phyloP scores from a whole-genome alignment of 495 filamentous ascomycete species.

The Tuber aestivum region DNA sequence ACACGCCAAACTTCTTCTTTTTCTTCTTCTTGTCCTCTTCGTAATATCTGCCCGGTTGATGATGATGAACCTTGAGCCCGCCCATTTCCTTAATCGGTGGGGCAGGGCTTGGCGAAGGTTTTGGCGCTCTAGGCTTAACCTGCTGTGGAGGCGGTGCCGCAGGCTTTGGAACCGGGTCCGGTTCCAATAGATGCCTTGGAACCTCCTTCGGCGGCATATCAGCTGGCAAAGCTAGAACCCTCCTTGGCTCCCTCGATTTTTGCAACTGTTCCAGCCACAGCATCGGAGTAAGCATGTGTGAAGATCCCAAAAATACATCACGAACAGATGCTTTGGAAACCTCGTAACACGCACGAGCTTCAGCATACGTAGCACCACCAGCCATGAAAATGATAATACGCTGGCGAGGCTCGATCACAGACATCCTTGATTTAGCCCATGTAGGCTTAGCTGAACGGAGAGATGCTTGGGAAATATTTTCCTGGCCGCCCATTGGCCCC shows the following conservation, averaged over 20 bases:
- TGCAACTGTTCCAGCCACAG: constrained; percentile 76
- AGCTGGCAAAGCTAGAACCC: constrained; percentile 69
- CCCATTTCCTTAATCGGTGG: constrained; percentile 37
- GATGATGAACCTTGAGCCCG: constrained; percentile 41
- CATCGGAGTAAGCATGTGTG: constrained; percentile 78
- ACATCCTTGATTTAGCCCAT: constrained; percentile 77
- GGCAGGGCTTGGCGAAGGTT: constrained; percentile 25
- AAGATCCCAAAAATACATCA: constrained; percentile 86
- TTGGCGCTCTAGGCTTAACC: constrained; percentile 20
- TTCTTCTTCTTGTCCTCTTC: constrained; percentile 43
- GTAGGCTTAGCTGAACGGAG: constrained; percentile 80
- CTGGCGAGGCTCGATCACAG: constrained; percentile 74
- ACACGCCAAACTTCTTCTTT: constrained; percentile 44
- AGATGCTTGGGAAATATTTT: constrained; percentile 63
- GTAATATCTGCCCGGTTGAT: constrained; percentile 38
- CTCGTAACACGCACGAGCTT: constrained; percentile 85
- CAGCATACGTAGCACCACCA: constrained; percentile 87
- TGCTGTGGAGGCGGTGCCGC: constrained; percentile 27
- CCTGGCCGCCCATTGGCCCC: constrained; percentile 53
- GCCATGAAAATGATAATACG: constrained; percentile 94
- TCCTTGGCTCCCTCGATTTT: constrained; percentile 67
- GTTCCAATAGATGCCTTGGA: constrained; percentile 80
- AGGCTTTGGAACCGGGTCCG: constrained; percentile 38
- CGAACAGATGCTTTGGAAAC: constrained; percentile 61
- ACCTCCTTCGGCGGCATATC: constrained; percentile 74